Evolutionary conservation across 805 yeast genomes (phyloP).

Genomic region (Candida tibetensis): DNA sequence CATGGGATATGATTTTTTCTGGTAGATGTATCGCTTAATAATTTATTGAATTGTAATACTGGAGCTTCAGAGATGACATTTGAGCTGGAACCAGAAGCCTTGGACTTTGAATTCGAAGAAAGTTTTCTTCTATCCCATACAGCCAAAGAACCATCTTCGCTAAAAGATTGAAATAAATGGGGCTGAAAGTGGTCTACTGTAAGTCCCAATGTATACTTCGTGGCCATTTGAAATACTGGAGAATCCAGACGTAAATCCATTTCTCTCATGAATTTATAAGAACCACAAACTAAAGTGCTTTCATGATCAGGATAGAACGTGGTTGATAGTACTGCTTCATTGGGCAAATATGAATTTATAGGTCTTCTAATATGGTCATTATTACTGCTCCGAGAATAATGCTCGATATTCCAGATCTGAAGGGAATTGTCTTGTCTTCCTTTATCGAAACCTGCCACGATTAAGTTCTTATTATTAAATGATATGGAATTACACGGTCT

Average conservation of each 20-base stretch:
- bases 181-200: conserved; percentile 66
- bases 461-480: conserved; percentile 59
- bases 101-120: conserved; percentile 21
- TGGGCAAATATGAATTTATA: conserved; percentile 56
- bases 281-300: conserved; percentile 61
- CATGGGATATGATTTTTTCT: conserved; percentile 62
- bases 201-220: conserved; percentile 68
- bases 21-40: conserved; percentile 55
- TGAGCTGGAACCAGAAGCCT: conserved; percentile 10
- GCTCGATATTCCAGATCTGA: conserved; percentile 75
- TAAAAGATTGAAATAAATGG: conserved; percentile 66
- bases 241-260: conserved; percentile 66
- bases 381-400: conserved; percentile 47
- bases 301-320: conserved; percentile 61
- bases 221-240: conserved; percentile 71
- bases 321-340: conserved; percentile 72
- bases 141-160: conserved; percentile 82
- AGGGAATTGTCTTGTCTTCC: conserved; percentile 73
- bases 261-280: conserved; percentile 74
- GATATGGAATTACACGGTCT: conserved; percentile 76
- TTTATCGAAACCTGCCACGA: conserved; percentile 79
- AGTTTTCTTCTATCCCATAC: conserved; percentile 78
- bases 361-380: conserved; percentile 54
- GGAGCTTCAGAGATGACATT: conserved; percentile 49
- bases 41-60: conserved; percentile 54